Conservation (phyloP, 2,329 filamentous ascomycete species). For the Fusarium domesticum region DNA sequence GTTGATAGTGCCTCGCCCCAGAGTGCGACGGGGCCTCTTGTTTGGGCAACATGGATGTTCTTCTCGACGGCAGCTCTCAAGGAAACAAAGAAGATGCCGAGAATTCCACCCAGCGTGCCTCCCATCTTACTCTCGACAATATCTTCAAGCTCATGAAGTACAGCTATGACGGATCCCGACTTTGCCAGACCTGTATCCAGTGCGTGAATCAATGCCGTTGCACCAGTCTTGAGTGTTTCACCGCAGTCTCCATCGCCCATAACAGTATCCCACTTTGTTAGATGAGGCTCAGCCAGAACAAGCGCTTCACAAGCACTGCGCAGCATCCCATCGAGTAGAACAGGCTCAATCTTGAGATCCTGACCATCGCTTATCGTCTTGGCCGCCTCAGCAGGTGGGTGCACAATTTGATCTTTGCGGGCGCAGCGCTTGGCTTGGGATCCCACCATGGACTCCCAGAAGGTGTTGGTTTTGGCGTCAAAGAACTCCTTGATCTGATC, state of each 20-base stretch:
- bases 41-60: neutral
- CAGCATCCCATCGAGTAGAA: conserved; percentile 52
- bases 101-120: conserved; percentile 69
- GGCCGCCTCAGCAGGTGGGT: conserved; percentile 33
- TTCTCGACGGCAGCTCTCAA: conserved; percentile 44
- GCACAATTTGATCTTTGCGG: conserved; percentile 44
- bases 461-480: conserved; percentile 60
- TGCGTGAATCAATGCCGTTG: neutral
- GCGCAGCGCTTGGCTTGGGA: conserved; percentile 38
- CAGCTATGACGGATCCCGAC: neutral
- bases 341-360: conserved; percentile 51
- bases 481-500: conserved; percentile 60
- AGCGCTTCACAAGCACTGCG: conserved; percentile 29
- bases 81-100: conserved; percentile 72
- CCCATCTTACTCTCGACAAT: conserved; percentile 54
- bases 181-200: neutral
- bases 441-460: conserved; percentile 52
- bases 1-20: conserved; percentile 53
- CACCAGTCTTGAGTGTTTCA: conserved; percentile 1
- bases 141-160: neutral
- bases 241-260: conserved; percentile 12
- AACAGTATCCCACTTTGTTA: conserved; percentile 1
- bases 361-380: conserved; percentile 37
- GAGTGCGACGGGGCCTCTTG: conserved; percentile 18
- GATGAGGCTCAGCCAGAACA: conserved; percentile 1